Evolutionary conservation across 768 basidiomycete species (phyloP).

Genomic region (Boletus sp.): DNA sequence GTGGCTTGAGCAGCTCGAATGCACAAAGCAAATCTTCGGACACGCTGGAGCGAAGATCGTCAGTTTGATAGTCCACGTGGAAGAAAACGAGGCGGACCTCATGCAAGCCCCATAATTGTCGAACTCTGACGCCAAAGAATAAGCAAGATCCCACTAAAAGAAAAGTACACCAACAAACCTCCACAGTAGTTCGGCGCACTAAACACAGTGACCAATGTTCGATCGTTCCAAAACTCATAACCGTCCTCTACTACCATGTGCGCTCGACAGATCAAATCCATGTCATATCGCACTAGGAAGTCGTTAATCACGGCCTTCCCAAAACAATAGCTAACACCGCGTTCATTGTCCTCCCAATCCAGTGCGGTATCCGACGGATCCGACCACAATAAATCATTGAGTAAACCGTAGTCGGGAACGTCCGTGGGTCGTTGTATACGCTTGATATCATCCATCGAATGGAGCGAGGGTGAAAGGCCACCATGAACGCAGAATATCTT

Average conservation of each 20-base stretch:
- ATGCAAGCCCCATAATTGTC: slow-evolving; percentile 96
- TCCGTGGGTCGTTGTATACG: slow-evolving; percentile 97
- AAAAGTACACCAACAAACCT: slow-evolving; percentile 54
- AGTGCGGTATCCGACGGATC: slow-evolving; percentile 97
- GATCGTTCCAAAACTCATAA: slow-evolving; percentile 99
- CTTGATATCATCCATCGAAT: slow-evolving; percentile 98
- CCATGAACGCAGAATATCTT: slow-evolving; percentile 99
- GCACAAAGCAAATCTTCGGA: slow-evolving; percentile 97
- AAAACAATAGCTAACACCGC: slow-evolving; percentile 98
- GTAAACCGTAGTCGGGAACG: slow-evolving; percentile 95
- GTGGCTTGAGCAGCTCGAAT: slow-evolving; percentile 94
- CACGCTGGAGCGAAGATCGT: slow-evolving; percentile 51
- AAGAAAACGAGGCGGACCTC: slow-evolving; percentile 53
- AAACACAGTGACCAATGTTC: slow-evolving; percentile 97
- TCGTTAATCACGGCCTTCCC: slow-evolving; percentile 97
- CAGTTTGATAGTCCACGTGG: slow-evolving; percentile 6
- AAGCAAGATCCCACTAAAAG: slow-evolving; percentile 10
- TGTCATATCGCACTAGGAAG: slow-evolving; percentile 92
- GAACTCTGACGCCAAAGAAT: slow-evolving; percentile 57
- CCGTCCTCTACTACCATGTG: slow-evolving; percentile 99
- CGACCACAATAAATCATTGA: slow-evolving; percentile 97
- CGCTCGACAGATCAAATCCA: slow-evolving; percentile 98
- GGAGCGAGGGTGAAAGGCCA: slow-evolving; percentile 87
- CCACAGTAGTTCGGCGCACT: slow-evolving; percentile 97
- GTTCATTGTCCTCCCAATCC: slow-evolving; percentile 99